phyloP scores from a whole-genome alignment of 2,329 filamentous ascomycete genomes.

The Ophiocordyceps sinensis region DNA sequence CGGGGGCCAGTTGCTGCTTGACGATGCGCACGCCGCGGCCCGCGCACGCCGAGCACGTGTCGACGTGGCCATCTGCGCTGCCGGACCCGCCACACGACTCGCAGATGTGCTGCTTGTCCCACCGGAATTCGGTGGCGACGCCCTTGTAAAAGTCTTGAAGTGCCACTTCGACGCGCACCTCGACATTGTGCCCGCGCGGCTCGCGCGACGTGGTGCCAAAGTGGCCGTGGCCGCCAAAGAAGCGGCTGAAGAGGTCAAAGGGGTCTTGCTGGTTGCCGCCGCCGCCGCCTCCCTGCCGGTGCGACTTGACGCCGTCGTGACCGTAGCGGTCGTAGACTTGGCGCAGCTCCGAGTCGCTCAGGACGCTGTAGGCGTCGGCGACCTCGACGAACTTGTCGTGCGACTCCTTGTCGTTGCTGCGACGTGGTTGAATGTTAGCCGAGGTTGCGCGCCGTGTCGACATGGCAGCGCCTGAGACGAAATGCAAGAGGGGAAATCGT shows the following conservation, averaged over 20 bases:
- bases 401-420: conserved; percentile 61
- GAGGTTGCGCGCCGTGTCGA: neutral
- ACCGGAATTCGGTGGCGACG: conserved; percentile 67
- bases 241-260: conserved; percentile 90
- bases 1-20: conserved; percentile 85
- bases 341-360: conserved; percentile 65
- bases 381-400: conserved; percentile 88
- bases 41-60: conserved; percentile 61
- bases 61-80: conserved; percentile 66
- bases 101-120: conserved; percentile 93
- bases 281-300: conserved; percentile 46
- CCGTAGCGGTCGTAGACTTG: conserved; percentile 91
- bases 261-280: conserved; percentile 57
- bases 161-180: conserved; percentile 65
- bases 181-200: conserved; percentile 75
- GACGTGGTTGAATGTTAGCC: neutral
- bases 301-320: conserved; percentile 78
- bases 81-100: conserved; percentile 81
- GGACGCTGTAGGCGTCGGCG: conserved; percentile 87
- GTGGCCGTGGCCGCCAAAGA: conserved; percentile 86
- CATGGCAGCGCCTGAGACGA: neutral
- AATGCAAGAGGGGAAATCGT: conserved; percentile 20
- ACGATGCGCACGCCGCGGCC: conserved; percentile 76
- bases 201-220: conserved; percentile 61
- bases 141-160: conserved; percentile 91